Conservation (phyloP, 2,329 filamentous ascomycete species). For the Neonectria punicea region DNA sequence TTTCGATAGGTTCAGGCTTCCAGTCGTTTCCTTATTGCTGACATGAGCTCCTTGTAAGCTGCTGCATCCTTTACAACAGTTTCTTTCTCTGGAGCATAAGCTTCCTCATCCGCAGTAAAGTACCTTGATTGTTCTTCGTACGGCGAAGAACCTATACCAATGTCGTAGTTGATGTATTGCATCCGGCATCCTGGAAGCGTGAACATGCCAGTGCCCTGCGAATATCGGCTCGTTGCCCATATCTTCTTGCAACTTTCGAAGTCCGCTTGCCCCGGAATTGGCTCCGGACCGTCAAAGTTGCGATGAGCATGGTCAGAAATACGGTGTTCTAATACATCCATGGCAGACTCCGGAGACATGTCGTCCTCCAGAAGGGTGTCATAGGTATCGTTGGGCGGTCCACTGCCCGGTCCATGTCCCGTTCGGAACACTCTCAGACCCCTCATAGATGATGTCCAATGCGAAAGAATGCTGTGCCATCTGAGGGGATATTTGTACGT, state of each 20-base stretch:
- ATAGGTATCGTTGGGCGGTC: neutral
- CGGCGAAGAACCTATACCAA: neutral
- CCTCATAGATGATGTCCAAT: conserved; percentile 21
- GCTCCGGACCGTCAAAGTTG: conserved; percentile 1
- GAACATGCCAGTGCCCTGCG: neutral
- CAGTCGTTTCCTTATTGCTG: neutral
- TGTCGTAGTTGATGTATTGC: conserved; percentile 22
- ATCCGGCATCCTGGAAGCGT: neutral
- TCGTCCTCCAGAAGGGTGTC: accelerated
- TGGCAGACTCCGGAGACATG: neutral
- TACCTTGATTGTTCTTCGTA: neutral
- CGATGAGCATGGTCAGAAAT: neutral
- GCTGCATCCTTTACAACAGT: conserved; percentile 13
- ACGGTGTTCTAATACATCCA: neutral
- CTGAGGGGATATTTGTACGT: neutral
- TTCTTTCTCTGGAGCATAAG: conserved; percentile 12
- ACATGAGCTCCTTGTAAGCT: conserved; percentile 4
- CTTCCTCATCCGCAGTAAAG: accelerated
- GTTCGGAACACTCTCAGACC: conserved; percentile 22
- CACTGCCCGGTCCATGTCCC: neutral
- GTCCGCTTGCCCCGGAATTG: neutral
- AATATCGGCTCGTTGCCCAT: neutral
- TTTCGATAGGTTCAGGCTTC: too few relatives aligned
- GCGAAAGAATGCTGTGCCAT: conserved; percentile 26
- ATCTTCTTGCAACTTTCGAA: neutral